These are phyloP conservation scores for Pezicula carpinea DNA, from an alignment of 2,329 filamentous ascomycete genomes.

Conservation along the genomic window DNA sequence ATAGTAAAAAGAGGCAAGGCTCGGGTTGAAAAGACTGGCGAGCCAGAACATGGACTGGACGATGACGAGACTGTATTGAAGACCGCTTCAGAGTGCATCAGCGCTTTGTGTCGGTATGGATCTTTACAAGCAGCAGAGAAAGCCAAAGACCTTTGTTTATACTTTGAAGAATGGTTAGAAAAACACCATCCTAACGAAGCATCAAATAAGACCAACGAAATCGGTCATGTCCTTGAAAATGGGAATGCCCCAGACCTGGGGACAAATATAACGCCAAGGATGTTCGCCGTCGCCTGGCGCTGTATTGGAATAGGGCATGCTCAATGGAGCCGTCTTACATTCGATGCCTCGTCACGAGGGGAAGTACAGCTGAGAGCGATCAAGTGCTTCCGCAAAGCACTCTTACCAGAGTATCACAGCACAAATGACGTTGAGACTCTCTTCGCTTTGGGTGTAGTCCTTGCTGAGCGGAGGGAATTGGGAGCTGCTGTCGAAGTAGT, in stretches of 20 bases:
- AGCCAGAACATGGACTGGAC: conserved; percentile 68
- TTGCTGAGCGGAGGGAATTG: conserved; percentile 82
- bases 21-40: conserved; percentile 72
- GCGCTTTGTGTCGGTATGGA: conserved; percentile 78
- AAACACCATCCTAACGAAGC: conserved; percentile 39
- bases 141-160: conserved; percentile 63
- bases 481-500: conserved; percentile 76
- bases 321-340: conserved; percentile 80
- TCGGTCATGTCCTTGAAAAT: conserved; percentile 14
- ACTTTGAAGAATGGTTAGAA: conserved; percentile 71
- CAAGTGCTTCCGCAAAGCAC: conserved; percentile 66
- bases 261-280: conserved; percentile 48
- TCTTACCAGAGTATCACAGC: conserved; percentile 62
- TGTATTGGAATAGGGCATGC: conserved; percentile 82
- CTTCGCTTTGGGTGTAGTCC: conserved; percentile 77
- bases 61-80: conserved; percentile 71
- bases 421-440: conserved; percentile 69
- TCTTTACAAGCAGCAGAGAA: conserved; percentile 71
- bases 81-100: conserved; percentile 76
- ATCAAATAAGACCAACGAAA: conserved; percentile 11
- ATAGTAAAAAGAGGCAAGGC: conserved; percentile 83
- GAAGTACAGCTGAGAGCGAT: conserved; percentile 76
- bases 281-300: conserved; percentile 70
- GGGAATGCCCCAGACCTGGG: conserved; percentile 2
- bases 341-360: conserved; percentile 64